Conservation (phyloP, 2,329 filamentous ascomycete species). For the Paecilomyces fulvus region DNA sequence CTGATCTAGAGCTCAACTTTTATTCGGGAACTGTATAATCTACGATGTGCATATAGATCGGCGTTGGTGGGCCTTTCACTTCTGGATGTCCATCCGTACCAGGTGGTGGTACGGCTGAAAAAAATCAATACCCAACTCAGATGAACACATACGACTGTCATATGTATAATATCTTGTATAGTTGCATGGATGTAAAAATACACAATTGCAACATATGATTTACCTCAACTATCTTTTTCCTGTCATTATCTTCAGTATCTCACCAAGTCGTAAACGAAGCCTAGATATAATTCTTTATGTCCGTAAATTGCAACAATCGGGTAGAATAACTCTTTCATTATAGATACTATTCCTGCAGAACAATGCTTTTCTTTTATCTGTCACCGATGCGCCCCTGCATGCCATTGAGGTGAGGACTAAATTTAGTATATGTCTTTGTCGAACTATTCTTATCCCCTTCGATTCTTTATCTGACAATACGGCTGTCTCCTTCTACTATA, state of each 20-base stretch:
- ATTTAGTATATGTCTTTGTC: background rate
- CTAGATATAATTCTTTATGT: no score
- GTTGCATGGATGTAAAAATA: background rate
- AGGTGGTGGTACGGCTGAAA: background rate
- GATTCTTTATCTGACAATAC: background rate
- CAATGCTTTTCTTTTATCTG: no score
- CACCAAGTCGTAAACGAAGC: no score
- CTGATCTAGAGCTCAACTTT: constrained; percentile 48
- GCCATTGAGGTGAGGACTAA: no score
- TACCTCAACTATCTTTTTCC: background rate
- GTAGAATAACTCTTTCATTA: no score
- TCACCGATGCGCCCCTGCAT: no score
- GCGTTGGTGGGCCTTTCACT: background rate
- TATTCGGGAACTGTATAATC: background rate
- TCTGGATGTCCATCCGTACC: background rate
- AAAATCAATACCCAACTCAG: background rate
- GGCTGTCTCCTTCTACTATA: background rate
- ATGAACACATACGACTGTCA: background rate
- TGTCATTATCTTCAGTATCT: background rate
- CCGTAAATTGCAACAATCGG: no score
- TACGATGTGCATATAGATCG: background rate
- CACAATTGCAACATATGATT: background rate
- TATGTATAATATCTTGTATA: background rate
- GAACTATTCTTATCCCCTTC: background rate
- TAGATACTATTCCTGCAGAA: no score